Conservation (phyloP, 352 stramenopile species). For the Pilasporangium apinafurcum region DNA sequence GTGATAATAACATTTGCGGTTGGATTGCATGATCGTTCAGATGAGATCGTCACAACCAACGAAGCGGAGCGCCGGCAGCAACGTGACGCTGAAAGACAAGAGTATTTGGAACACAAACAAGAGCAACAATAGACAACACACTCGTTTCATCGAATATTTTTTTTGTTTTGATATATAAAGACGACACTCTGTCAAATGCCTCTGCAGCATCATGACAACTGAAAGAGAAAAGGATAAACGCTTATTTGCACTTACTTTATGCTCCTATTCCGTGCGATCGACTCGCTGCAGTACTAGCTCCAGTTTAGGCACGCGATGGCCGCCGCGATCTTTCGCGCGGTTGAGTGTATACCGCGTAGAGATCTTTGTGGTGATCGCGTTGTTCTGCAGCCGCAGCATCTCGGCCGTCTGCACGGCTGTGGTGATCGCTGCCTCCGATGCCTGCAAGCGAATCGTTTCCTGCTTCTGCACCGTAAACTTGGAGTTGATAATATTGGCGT, state of each 20-base stretch:
- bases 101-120: conserved; percentile 33
- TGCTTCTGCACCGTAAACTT: conserved; percentile 75
- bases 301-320: conserved; percentile 65
- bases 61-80: conserved; percentile 68
- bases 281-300: conserved; percentile 56
- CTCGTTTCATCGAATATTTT: conserved; percentile 1
- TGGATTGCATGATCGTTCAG: conserved; percentile 20
- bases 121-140: neutral
- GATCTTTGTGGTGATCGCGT: conserved; percentile 54
- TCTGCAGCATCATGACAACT: too few relatives aligned
- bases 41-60: conserved; percentile 77
- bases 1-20: too few relatives aligned
- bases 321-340: conserved; percentile 34
- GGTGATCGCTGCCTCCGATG: conserved; percentile 60
- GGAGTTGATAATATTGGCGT: conserved; percentile 74
- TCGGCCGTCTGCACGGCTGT: conserved; percentile 67
- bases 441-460: conserved; percentile 52
- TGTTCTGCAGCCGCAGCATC: conserved; percentile 60
- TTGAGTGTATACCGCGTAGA: conserved; percentile 60
- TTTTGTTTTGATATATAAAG: neutral
- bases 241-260: neutral
- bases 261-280: conserved; percentile 16
- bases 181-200: conserved; percentile 1
- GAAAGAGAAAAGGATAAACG: too few relatives aligned
- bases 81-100: conserved; percentile 43